Base-by-base conservation (phyloP, 805 yeast genomes). In the Dipodascus albidus region DNA sequence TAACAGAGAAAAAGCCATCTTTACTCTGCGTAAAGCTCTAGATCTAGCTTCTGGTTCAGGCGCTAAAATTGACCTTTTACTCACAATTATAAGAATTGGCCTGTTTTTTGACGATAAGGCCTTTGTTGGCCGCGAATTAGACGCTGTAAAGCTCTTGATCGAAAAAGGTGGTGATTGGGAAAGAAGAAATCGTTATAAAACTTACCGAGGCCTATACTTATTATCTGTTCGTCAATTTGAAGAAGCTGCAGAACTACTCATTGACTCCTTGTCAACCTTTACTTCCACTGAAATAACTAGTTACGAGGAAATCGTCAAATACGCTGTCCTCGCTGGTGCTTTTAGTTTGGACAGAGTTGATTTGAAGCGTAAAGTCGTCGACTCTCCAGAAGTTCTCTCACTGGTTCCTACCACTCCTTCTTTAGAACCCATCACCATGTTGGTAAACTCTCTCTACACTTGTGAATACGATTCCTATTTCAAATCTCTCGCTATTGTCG, bases 91-190 rank as follows among this genome's bases (percentile, higher is more conserved):
- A 14, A 81, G 98, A 67, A 69, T 93, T 53, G 97, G 95, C n/a
- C 83, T 89, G 62, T 89, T 93, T 67, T 91, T 78, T 68, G 82
- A 83, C 63, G 96, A 93, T 70, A 82, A 81, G 64, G 68, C 72
- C 3, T 80, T 79, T 58, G 83, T 85, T 48, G 78, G 82, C 55
- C 80, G 81, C 61, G 83, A 83, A 63, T 76, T 93, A 59, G 91
- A 84, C 53, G 82, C 82, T 60, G 81, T 84, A 19, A 81, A 85
- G 64, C 64, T 72, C 22, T 76, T 87, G 66, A 88, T 93, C 63
- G 98, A 91, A 63, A 86, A 88, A 64, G 99, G 98, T 53, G 99
- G 99, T 57, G 99, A 93, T 68, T 93, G 99, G 99, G 99, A 93
- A 71, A 86, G 99, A 70, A 82, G 96, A 64, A 93, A 93, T 72